Evolutionary conservation across 495 filamentous ascomycete species (phyloP).

Genomic region (Glonium stellatum): DNA sequence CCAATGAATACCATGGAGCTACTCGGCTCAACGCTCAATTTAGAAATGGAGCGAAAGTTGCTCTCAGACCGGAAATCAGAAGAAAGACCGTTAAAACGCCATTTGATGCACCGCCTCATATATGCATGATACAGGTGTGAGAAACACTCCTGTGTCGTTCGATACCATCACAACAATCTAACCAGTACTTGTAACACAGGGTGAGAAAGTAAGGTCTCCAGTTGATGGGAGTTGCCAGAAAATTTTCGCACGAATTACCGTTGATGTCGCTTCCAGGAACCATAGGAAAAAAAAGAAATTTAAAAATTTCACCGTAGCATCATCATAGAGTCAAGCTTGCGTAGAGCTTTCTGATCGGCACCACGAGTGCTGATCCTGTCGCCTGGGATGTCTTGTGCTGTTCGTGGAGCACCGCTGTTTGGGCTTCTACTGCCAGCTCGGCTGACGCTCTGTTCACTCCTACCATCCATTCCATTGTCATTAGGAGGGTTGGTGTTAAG

Average conservation of each 20-base stretch:
- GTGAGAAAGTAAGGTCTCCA: no score
- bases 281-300: not conserved
- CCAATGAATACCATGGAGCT: not conserved
- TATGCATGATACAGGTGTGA: no score
- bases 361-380: not conserved
- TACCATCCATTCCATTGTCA: conserved; percentile 22
- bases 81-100: no score
- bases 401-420: conserved; percentile 18
- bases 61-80: not conserved
- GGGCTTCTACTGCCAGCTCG: conserved; percentile 35
- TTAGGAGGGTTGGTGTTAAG: conserved; percentile 42
- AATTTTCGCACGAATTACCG: not conserved
- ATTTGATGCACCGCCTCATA: no score
- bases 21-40: not conserved
- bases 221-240: no score
- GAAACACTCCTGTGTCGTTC: no score
- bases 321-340: not conserved
- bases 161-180: no score
- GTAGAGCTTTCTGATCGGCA: not conserved
- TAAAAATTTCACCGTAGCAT: not conserved
- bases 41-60: not conserved
- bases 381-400: not conserved
- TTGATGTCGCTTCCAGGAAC: not conserved
- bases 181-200: no score
- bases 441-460: conserved; percentile 35